Evolutionary conservation across 1,284 basidiomycete species (phyloP).

Genomic region (Rhodotorula sp.): DNA sequence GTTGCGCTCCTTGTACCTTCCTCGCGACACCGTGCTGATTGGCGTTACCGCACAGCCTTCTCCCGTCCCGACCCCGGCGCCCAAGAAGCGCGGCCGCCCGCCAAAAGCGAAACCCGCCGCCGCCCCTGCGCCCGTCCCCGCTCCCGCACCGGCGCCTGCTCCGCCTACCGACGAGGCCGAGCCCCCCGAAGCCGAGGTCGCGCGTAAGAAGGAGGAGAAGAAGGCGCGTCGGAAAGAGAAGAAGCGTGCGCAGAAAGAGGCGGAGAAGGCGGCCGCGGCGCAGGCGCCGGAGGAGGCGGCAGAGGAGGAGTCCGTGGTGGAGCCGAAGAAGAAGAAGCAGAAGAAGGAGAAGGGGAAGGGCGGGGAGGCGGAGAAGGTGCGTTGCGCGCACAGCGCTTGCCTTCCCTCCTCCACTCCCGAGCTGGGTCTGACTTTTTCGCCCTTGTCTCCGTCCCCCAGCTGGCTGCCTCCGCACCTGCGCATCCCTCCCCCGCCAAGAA

Average conservation of each 20-base stretch:
- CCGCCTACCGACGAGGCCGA: neutral
- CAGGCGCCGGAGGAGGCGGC: neutral
- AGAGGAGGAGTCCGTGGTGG: neutral
- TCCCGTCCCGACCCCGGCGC: neutral
- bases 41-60: neutral
- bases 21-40: neutral
- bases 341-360: constrained; percentile 9
- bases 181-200: neutral
- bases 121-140: neutral
- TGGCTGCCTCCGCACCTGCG: neutral
- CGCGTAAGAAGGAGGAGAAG: constrained; percentile 1
- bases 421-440: too few species aligned
- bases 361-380: neutral
- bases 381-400: neutral
- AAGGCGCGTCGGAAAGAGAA: neutral
- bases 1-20: neutral
- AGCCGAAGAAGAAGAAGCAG: neutral
- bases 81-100: neutral
- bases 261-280: neutral
- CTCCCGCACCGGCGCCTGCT: neutral
- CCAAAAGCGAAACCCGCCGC: neutral
- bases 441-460: neutral
- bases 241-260: neutral
- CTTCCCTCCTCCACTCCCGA: too few species aligned
- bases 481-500: neutral